Evolutionary conservation across 805 yeast species (phyloP).

Genomic region (Osmozyma mogii): DNA sequence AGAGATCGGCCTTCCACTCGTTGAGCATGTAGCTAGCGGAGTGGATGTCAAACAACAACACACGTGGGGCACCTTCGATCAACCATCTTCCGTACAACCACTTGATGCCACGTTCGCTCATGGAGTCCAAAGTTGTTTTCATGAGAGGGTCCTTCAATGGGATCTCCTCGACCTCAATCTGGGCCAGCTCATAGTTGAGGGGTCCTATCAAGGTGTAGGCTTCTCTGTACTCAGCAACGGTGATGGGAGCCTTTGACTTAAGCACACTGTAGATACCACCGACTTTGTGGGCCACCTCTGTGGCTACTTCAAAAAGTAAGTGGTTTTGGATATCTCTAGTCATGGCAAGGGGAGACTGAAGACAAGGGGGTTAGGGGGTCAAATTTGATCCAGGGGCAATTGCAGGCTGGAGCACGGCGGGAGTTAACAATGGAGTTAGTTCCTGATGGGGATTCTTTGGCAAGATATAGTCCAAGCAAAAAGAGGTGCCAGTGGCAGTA

Average conservation of each 20-base stretch:
- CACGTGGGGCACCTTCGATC: slow-evolving; percentile 96
- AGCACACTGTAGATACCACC: slow-evolving; percentile 97
- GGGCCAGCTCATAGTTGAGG: slow-evolving; percentile 62
- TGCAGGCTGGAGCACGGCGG: too few relatives aligned
- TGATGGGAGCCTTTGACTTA: slow-evolving; percentile 94
- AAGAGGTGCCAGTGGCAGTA: too few relatives aligned
- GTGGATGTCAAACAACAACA: slow-evolving; percentile 75
- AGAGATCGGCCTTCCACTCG: slow-evolving; percentile 92
- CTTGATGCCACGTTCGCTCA: slow-evolving; percentile 74
- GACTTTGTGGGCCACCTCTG: slow-evolving; percentile 95
- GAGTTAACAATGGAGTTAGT: too few relatives aligned
- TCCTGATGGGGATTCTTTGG: too few relatives aligned
- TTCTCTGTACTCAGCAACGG: slow-evolving; percentile 86
- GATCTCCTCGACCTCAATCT: slow-evolving; percentile 74
- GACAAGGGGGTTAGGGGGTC: too few relatives aligned
- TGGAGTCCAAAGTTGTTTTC: slow-evolving; percentile 60
- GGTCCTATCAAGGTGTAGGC: slow-evolving; percentile 87
- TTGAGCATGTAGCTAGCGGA: slow-evolving; percentile 63
- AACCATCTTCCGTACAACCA: slow-evolving; percentile 93
- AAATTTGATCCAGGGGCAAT: too few relatives aligned
- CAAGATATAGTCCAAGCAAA: too few relatives aligned
- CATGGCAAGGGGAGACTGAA: too few relatives aligned
- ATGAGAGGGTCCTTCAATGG: slow-evolving; percentile 49
- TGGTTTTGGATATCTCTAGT: slow-evolving; percentile 83
- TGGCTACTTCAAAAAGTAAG: slow-evolving; percentile 85